Evolutionary conservation across 202 grass and related monocot species (phyloP), one percentile per base, ranked within the genome.

Genomic region (Musa balbisiana): DNA sequence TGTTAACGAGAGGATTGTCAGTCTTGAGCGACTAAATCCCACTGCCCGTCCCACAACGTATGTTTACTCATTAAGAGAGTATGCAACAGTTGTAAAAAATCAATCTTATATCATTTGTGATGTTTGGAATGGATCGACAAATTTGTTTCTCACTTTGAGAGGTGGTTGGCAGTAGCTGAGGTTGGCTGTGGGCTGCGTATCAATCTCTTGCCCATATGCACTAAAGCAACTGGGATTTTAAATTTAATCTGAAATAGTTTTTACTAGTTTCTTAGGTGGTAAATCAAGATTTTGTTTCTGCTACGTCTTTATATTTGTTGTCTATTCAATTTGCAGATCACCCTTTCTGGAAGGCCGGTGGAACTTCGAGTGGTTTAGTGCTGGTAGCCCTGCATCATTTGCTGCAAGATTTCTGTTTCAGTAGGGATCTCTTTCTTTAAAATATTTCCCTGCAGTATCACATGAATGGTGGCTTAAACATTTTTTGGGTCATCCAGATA

Each of bases 301-400:
- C 26, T 12, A 14, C 3, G 22, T 22, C 33, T 24, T 69, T 69
- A 72, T 17, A 23, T 53, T 78, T 50, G 20, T 24, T 76, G 8
- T 76, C 60, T 64, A 71, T 9, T 73, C 51, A 49, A 53, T 83
- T 86, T 88, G 24, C 84, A 98, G 95, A 73, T 94, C 91, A 12
- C 91, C 95, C 23, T 99, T 86, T 82, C 79, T 99, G 55, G 95
- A 99, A 83, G 95, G 95, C 73, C 87, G 83, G 63, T 99, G 95
- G 95, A 99, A 87, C 60, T 90, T 99, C 69, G 89, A 98, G 62
- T 98, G 95, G 95, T 89, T 98, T 74, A 87, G 87, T 79, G 88
- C 92, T 72, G 87, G 83, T 75, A 99, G 89, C 80, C 89, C 91
- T 71, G 95, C 85, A 87, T 83, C 87, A 64, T 94, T 99, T 78